phyloP scores from a whole-genome alignment of 1,284 basidiomycete species.

The Naganishia sp. region DNA sequence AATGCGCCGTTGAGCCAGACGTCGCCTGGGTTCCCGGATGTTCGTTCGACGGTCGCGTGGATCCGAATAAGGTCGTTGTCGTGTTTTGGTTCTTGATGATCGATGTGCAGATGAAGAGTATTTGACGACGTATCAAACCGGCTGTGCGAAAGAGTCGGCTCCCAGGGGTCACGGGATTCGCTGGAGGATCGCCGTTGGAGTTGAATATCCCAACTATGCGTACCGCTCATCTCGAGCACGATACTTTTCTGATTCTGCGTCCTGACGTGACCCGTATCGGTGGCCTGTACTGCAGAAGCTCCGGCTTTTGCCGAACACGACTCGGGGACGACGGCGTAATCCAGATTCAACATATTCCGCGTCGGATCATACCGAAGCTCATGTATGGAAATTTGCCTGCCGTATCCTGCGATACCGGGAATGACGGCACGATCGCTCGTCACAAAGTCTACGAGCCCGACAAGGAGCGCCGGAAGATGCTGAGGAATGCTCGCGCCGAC shows the following conservation, averaged over 20 bases:
- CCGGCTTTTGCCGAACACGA: neutral
- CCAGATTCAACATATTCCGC: neutral
- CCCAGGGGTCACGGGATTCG: neutral
- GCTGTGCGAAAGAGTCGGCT: neutral
- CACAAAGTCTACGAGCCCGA: constrained; percentile 14
- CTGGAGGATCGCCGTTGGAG: constrained; percentile 6
- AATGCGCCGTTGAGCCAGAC: constrained; percentile 70
- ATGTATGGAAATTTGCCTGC: constrained; percentile 20
- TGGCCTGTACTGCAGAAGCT: neutral
- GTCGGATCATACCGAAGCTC: constrained; percentile 15
- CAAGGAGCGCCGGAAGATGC: constrained; percentile 58
- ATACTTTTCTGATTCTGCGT: constrained; percentile 10
- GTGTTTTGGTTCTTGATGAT: constrained; percentile 6
- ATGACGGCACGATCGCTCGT: neutral
- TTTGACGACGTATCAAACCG: neutral
- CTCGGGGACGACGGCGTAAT: constrained; percentile 22
- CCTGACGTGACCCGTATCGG: neutral
- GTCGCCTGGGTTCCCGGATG: constrained; percentile 65
- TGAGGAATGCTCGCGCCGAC: constrained; percentile 64
- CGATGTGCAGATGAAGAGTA: constrained; percentile 14
- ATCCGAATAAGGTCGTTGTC: constrained; percentile 20
- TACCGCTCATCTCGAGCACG: constrained; percentile 12
- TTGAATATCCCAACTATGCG: constrained; percentile 27
- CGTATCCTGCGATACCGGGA: constrained; percentile 17
- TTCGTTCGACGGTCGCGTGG: constrained; percentile 67